Conservation (phyloP, 306 rosid genomes). For the Sphenostylis stenocarpa region DNA sequence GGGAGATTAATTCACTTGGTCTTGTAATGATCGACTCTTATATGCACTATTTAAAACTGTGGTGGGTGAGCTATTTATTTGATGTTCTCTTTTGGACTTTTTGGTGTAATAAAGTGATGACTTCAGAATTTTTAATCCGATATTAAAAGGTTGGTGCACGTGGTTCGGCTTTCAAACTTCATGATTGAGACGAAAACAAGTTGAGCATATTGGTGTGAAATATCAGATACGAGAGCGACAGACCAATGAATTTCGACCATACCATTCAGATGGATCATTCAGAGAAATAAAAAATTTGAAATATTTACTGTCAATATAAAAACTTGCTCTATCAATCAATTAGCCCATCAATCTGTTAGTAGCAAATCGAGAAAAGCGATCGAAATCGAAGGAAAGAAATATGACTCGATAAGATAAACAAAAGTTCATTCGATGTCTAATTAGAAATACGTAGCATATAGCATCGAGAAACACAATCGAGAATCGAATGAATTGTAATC, state of each 20-base stretch:
- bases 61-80: constrained; percentile 1
- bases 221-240: background rate
- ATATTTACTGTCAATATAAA: no score
- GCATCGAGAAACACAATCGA: no score
- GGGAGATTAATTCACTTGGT: constrained; percentile 6
- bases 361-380: no score
- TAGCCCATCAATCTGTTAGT: no score
- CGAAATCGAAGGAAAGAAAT: no score
- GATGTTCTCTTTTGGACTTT: background rate
- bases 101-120: background rate
- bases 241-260: background rate
- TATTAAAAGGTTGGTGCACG: background rate
- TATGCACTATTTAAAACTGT: constrained; percentile 20
- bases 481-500: no score
- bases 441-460: no score
- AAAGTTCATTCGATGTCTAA: no score
- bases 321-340: no score
- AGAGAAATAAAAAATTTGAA: background rate
- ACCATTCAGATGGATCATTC: background rate
- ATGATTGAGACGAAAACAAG: background rate
- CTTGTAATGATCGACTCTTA: constrained; percentile 6
- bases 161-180: background rate
- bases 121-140: background rate
- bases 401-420: no score
- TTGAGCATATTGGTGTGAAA: background rate